A percentile compares a stretch with the other conserved stretches of the same genome.
phyloP scores from a whole-genome alignment of 106 monocot genomes.

The Acorus calamus region DNA sequence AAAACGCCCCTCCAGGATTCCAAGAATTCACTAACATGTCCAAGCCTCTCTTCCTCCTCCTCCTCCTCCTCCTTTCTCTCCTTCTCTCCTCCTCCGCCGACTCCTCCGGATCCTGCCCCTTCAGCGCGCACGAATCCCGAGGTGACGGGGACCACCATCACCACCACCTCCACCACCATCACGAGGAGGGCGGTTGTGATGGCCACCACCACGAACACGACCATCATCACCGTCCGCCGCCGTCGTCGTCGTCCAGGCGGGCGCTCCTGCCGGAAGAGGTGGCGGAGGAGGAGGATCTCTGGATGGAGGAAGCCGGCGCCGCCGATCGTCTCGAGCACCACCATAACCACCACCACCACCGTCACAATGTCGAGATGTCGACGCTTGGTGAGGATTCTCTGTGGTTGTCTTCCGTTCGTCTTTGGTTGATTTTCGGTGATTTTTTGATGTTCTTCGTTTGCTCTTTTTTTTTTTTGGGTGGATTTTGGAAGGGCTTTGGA shows the following conservation, averaged over 20 bases:
- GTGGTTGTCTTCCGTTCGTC: not conserved
- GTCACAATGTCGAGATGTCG: slow-evolving; percentile 22
- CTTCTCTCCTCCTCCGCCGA: slow-evolving; percentile 4
- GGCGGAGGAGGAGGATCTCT: slow-evolving; percentile 90
- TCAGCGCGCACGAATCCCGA: slow-evolving; percentile 13
- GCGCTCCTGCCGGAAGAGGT: slow-evolving; percentile 78
- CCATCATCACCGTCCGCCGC: not conserved
- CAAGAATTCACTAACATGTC: not conserved
- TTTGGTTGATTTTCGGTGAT: not conserved
- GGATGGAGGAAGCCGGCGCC: slow-evolving; percentile 12
- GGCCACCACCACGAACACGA: slow-evolving; percentile 18
- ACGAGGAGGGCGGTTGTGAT: slow-evolving; percentile 12
- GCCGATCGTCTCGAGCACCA: slow-evolving; percentile 2
- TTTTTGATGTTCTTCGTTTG: not conserved
- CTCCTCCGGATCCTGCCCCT: slow-evolving; percentile 25
- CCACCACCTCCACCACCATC: slow-evolving; percentile 17
- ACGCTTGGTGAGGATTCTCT: slow-evolving; percentile 22
- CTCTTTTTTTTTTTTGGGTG: not conserved
- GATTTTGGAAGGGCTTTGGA: slow-evolving; percentile 56
- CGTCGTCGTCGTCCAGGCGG: not conserved
- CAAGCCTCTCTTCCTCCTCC: slow-evolving; percentile 3
- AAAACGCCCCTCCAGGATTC: not conserved
- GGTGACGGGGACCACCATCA: slow-evolving; percentile 24
- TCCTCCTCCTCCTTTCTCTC: slow-evolving; percentile 15
- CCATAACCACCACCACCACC: slow-evolving; percentile 24